Conservation (phyloP, 257 asterid genomes). For the Pogostemon cablin region DNA sequence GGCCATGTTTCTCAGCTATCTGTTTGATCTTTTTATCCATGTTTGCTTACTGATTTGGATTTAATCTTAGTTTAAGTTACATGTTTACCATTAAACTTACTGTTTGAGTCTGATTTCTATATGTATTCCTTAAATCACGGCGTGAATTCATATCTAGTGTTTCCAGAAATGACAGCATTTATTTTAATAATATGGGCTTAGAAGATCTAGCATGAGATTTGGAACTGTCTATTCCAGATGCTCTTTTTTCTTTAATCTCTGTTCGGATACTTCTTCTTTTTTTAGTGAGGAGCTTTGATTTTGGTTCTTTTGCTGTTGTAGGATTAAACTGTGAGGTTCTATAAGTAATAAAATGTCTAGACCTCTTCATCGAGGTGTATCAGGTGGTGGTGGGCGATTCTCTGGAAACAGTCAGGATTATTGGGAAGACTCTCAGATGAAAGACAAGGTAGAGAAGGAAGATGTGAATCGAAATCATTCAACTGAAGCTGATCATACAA, state of each 20-base stretch:
- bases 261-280: not conserved
- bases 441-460: conserved; percentile 80
- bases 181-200: not conserved
- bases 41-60: conserved; percentile 30
- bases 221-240: conserved; percentile 21
- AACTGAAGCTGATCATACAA: conserved; percentile 35
- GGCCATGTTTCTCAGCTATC: not conserved
- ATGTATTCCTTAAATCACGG: conserved; percentile 31
- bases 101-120: conserved; percentile 25
- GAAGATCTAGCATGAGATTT: conserved; percentile 32
- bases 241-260: not conserved
- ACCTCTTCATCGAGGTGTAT: conserved; percentile 91
- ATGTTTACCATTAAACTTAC: conserved; percentile 14
- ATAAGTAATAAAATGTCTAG: conserved; percentile 74
- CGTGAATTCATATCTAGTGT: conserved; percentile 4
- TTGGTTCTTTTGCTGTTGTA: conserved; percentile 22
- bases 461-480: conserved; percentile 46
- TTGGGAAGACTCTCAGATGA: conserved; percentile 82
- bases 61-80: conserved; percentile 21
- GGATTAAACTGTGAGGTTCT: conserved; percentile 41
- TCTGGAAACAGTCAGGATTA: conserved; percentile 58
- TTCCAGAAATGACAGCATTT: conserved; percentile 21
- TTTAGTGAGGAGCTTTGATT: not conserved
- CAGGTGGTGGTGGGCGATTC: conserved; percentile 65
- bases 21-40: not conserved